phyloP scores from a whole-genome alignment of 192 early-diverging fungal genomes.

The Paraglomus brasilianum region DNA sequence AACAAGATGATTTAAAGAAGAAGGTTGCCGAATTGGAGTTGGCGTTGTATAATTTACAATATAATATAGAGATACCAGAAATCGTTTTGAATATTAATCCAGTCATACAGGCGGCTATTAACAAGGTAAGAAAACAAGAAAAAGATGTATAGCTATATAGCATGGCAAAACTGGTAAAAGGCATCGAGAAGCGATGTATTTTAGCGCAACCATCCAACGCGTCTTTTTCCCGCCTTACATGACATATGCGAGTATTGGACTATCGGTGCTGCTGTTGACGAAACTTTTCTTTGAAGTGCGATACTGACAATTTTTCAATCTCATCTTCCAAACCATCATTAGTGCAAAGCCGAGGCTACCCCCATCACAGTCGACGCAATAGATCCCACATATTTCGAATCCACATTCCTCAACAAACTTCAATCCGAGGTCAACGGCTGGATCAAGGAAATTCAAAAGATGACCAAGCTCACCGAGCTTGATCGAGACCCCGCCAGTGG shows the following conservation, averaged over 20 bases:
- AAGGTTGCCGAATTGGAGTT: slow-evolving; percentile 98
- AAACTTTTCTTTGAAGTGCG: too few species aligned
- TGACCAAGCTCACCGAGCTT: slow-evolving; percentile 72
- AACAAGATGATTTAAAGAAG: slow-evolving; percentile 80
- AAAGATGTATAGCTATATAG: too few species aligned
- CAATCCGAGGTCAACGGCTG: slow-evolving; percentile 96
- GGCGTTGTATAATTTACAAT: slow-evolving; percentile 90
- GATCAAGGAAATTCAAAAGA: slow-evolving; percentile 99
- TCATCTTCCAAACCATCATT: background rate
- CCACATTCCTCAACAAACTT: slow-evolving; percentile 88
- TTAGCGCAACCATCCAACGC: background rate
- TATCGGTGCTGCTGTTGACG: too few species aligned
- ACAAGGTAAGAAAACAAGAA: slow-evolving; percentile 42
- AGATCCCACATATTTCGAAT: slow-evolving; percentile 73
- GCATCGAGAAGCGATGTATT: background rate
- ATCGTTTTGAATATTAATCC: slow-evolving; percentile 85
- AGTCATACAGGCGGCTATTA: slow-evolving; percentile 66
- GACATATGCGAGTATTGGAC: too few species aligned
- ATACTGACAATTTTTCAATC: background rate
- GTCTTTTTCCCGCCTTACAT: too few species aligned
- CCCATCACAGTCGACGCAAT: slow-evolving; percentile 76
- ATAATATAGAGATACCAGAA: slow-evolving; percentile 98
- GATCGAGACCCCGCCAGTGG: slow-evolving; percentile 88
- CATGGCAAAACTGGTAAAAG: too few species aligned
- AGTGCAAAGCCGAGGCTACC: slow-evolving; percentile 62